phyloP scores from a whole-genome alignment of 2,329 filamentous ascomycete species.

The Sporothrix curviconia region DNA sequence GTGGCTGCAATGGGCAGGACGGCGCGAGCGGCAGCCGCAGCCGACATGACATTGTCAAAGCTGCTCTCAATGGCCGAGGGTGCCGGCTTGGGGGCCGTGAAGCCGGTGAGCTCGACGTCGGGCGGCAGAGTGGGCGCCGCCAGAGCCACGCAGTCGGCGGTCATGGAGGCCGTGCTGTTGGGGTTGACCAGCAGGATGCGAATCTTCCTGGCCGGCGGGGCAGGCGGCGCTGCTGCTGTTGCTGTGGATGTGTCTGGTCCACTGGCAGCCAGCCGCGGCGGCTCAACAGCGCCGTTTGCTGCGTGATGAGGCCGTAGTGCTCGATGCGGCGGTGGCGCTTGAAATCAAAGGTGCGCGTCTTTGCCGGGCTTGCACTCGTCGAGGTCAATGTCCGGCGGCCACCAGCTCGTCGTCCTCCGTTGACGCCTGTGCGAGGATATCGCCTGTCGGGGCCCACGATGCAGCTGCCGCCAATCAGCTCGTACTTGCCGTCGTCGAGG shows the following conservation, averaged over 20 bases:
- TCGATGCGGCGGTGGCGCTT: conserved; percentile 19
- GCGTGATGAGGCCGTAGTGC: conserved; percentile 32
- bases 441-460: conserved; percentile 37
- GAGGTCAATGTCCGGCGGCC: conserved; percentile 18
- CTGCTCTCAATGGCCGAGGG: conserved; percentile 18
- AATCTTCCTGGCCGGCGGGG: conserved; percentile 9
- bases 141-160: conserved; percentile 15
- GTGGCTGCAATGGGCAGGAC: conserved; percentile 18
- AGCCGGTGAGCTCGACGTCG: conserved; percentile 18
- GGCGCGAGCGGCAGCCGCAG: conserved; percentile 19
- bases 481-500: conserved; percentile 39
- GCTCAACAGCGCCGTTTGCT: conserved; percentile 23
- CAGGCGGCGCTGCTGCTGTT: not conserved
- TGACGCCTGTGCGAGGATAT: conserved; percentile 42
- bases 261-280: conserved; percentile 7
- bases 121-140: conserved; percentile 16
- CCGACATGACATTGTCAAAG: conserved; percentile 21
- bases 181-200: conserved; percentile 19
- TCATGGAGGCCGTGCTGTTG: conserved; percentile 19
- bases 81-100: conserved; percentile 18
- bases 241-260: too few species aligned
- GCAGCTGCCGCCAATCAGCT: conserved; percentile 41
- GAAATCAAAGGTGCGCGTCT: conserved; percentile 20
- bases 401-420: conserved; percentile 40
- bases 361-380: conserved; percentile 17